phyloP scores from a whole-genome alignment of 768 basidiomycete species.

The Leccinellum albellum region DNA sequence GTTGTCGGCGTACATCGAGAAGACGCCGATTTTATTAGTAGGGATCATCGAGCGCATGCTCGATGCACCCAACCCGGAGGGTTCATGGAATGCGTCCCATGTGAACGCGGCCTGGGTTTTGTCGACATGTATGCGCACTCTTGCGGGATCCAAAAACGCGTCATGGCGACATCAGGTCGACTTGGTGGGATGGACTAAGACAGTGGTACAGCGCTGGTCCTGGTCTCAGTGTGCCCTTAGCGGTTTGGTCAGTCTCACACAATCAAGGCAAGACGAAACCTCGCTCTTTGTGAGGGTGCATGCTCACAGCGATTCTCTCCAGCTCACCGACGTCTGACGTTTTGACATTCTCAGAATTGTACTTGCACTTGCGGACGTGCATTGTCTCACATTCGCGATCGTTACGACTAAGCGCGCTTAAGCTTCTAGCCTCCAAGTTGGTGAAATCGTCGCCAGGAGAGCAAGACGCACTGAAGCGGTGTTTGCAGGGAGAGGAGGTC shows the following conservation, averaged over 20 bases:
- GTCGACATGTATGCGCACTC: constrained; percentile 53
- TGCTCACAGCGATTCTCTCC: neutral
- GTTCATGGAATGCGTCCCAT: constrained; percentile 31
- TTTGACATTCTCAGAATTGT: constrained; percentile 46
- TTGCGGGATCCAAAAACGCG: constrained; percentile 35
- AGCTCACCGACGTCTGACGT: constrained; percentile 20
- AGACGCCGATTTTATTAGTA: constrained; percentile 39
- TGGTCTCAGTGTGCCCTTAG: constrained; percentile 55
- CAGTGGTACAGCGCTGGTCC: constrained; percentile 48
- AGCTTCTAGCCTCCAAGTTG: constrained; percentile 54
- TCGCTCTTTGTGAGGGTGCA: neutral
- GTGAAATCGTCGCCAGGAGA: constrained; percentile 42
- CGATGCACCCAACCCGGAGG: constrained; percentile 23
- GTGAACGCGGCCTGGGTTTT: constrained; percentile 53
- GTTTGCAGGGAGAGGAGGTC: constrained; percentile 78
- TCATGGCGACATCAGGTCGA: constrained; percentile 51
- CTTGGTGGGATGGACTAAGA: constrained; percentile 45
- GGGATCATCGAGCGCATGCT: constrained; percentile 44
- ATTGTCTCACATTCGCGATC: constrained; percentile 71
- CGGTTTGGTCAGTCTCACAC: constrained; percentile 48
- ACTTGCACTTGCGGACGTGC: constrained; percentile 47
- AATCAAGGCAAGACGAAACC: constrained; percentile 39
- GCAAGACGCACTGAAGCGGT: constrained; percentile 56
- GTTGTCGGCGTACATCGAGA: constrained; percentile 50
- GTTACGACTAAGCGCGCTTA: constrained; percentile 62